These are phyloP conservation scores for Candida insectorum DNA, from an alignment of 805 yeast genomes.

Conservation along the genomic window DNA sequence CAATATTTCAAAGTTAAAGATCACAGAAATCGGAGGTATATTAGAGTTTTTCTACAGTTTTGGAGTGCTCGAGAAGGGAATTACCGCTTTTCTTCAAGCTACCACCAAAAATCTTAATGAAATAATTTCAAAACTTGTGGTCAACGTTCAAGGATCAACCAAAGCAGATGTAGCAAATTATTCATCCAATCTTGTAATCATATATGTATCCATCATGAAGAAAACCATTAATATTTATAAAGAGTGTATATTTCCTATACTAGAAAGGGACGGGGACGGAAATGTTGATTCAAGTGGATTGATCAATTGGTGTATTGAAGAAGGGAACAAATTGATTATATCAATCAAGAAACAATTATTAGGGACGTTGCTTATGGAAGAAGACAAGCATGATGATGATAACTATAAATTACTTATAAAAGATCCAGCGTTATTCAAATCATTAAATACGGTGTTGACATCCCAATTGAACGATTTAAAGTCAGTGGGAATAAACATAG, in stretches of 20 bases:
- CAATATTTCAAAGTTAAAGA: slow-evolving; percentile 26
- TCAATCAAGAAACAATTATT: slow-evolving; percentile 65
- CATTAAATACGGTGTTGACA: slow-evolving; percentile 51
- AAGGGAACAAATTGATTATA: slow-evolving; percentile 56
- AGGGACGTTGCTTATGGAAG: slow-evolving; percentile 50
- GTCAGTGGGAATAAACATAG: slow-evolving; percentile 69
- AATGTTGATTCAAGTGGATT: slow-evolving; percentile 51
- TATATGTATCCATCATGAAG: slow-evolving; percentile 42
- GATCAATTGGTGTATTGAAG: slow-evolving; percentile 74
- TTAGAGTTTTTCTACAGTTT: slow-evolving; percentile 34
- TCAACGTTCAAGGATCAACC: slow-evolving; percentile 41
- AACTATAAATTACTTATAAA: slow-evolving; percentile 30
- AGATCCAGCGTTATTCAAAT: slow-evolving; percentile 40
- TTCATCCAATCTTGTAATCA: slow-evolving; percentile 36
- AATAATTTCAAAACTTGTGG: slow-evolving; percentile 32
- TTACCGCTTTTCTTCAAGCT: slow-evolving; percentile 31
- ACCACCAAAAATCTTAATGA: slow-evolving; percentile 27
- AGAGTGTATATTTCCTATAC: slow-evolving; percentile 43
- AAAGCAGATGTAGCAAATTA: slow-evolving; percentile 41
- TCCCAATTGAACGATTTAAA: slow-evolving; percentile 63
- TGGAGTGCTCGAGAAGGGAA: slow-evolving; percentile 34
- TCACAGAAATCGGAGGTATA: slow-evolving; percentile 29
- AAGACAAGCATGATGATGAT: slow-evolving; percentile 12
- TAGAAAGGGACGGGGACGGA: slow-evolving; percentile 25
- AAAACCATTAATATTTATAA: slow-evolving; percentile 56